Evolutionary conservation across 495 filamentous ascomycete genomes (phyloP).

Genomic region (Penicillium chermesinum): DNA sequence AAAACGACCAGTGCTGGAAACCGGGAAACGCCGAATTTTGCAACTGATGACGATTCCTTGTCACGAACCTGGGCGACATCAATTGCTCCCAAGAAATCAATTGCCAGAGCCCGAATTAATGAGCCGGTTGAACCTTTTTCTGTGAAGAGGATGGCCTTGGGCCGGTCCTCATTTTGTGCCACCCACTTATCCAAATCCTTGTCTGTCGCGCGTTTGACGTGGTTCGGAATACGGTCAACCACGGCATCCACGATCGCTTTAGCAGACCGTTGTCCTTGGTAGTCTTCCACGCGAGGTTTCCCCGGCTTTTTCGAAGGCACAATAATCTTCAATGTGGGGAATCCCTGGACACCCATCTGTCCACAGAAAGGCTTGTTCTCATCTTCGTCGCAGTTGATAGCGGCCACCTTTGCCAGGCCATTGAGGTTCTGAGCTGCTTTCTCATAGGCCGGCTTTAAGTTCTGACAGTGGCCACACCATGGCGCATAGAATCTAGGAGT

Average conservation of each 20-base stretch:
- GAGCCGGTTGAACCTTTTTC: constrained; percentile 87
- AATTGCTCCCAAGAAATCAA: constrained; percentile 84
- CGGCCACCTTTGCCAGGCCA: constrained; percentile 88
- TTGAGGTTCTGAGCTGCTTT: constrained; percentile 85
- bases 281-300: constrained; percentile 86
- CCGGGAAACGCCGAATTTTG: constrained; percentile 67
- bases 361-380: constrained; percentile 87
- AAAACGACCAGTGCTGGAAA: constrained; percentile 81
- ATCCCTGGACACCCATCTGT: constrained; percentile 85
- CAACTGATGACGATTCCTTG: constrained; percentile 68
- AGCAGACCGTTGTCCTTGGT: constrained; percentile 74
- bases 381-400: constrained; percentile 94
- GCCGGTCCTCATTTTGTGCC: constrained; percentile 60
- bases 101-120: constrained; percentile 75
- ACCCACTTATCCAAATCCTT: constrained; percentile 76
- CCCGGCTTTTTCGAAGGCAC: constrained; percentile 76
- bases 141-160: constrained; percentile 90
- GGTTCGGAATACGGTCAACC: constrained; percentile 81
- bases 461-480: constrained; percentile 96
- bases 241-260: constrained; percentile 87
- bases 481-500: constrained; percentile 82
- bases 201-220: constrained; percentile 76
- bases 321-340: constrained; percentile 94
- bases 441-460: constrained; percentile 91
- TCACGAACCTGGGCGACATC: constrained; percentile 78